Evolutionary conservation across 495 filamentous ascomycete genomes (phyloP).

Genomic region (Endocarpon pusillum): DNA sequence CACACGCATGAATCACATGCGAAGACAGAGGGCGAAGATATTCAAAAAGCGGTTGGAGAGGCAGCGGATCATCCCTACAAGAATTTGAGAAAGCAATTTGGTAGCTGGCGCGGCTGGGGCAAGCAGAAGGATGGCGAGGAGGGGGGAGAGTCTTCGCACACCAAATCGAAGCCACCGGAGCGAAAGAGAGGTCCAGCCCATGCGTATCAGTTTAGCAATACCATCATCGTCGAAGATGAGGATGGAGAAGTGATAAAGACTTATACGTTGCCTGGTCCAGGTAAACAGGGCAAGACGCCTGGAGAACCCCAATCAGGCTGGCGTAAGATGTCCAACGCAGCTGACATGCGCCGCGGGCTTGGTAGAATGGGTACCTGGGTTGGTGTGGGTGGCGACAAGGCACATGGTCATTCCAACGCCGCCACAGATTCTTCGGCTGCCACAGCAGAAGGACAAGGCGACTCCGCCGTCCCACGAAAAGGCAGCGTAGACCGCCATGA

Average conservation of each 20-base stretch:
- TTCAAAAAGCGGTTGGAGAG: conserved; percentile 19
- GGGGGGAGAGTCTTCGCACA: conserved; percentile 6
- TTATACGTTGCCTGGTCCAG: conserved; percentile 57
- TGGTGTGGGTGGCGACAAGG: conserved; percentile 34
- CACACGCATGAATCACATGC: conserved; percentile 26
- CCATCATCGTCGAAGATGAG: conserved; percentile 95
- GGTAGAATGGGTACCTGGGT: conserved; percentile 47
- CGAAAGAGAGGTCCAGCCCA: conserved; percentile 47
- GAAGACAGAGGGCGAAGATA: conserved; percentile 28
- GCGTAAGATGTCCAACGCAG: conserved; percentile 14
- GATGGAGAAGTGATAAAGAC: conserved; percentile 96
- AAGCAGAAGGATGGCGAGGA: conserved; percentile 13
- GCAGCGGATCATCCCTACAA: conserved; percentile 16
- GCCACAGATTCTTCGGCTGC: not conserved
- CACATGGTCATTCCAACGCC: not conserved
- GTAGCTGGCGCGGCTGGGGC: conserved; percentile 25
- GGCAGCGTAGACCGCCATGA: conserved; percentile 34
- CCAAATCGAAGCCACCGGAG: conserved; percentile 6
- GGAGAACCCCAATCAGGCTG: conserved; percentile 10
- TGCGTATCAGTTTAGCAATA: conserved; percentile 91
- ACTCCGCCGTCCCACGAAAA: conserved; percentile 6
- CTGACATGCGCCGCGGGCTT: conserved; percentile 30
- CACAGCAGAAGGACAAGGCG: conserved; percentile 4
- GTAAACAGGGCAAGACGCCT: conserved; percentile 13
- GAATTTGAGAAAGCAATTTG: conserved; percentile 19